A percentile compares a stretch with the other conserved stretches of the same genome.
These are phyloP conservation scores for Phytophthora quininea DNA, from an alignment of 352 stramenopile species.

Conservation along the genomic window DNA sequence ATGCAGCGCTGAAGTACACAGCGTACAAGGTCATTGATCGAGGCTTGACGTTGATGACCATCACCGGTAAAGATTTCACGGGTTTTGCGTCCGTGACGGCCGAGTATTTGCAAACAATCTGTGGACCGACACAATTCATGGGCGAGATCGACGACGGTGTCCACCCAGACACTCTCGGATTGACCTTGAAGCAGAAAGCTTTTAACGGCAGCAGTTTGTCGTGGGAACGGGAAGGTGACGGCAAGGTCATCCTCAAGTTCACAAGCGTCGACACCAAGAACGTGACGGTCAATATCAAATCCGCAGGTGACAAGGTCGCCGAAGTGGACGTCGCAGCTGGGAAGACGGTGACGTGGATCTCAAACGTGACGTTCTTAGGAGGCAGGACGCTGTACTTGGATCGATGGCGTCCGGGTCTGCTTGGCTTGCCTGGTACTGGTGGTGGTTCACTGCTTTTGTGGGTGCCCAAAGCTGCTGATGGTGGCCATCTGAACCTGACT, in stretches of 20 bases:
- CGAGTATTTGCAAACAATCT: not conserved
- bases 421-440: not conserved
- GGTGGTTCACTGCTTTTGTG: not conserved
- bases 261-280: not conserved
- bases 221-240: not conserved
- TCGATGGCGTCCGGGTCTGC: not conserved
- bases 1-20: not conserved
- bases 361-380: not conserved
- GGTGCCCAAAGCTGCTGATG: not conserved
- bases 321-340: not conserved
- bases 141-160: not conserved
- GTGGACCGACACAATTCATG: not conserved
- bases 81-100: not conserved
- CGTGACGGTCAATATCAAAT: not conserved
- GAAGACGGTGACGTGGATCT: not conserved
- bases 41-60: not conserved
- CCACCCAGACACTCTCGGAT: not conserved
- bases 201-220: not conserved
- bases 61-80: not conserved
- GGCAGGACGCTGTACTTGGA: not conserved
- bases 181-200: not conserved
- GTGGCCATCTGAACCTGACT: not conserved
- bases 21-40: too few relatives aligned
- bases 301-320: not conserved
- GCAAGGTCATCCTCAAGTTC: not conserved